Evolutionary conservation across 176 grass and related monocot genomes (phyloP).

Genomic region (Phoenix roebelenii): DNA sequence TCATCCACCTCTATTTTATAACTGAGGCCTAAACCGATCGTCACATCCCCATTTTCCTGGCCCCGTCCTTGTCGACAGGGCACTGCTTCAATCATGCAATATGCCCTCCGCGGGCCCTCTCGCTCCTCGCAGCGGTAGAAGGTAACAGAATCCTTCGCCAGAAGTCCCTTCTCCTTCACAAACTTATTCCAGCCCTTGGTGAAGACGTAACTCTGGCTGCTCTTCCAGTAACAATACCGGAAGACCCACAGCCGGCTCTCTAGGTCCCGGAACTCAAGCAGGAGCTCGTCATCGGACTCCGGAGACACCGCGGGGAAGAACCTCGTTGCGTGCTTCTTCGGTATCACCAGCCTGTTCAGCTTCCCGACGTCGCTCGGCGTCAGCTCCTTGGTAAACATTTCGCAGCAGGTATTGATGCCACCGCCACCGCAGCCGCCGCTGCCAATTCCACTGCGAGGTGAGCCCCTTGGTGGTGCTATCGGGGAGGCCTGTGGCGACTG

Average conservation of each 20-base stretch:
- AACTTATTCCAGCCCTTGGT: constrained; percentile 22
- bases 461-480: too few relatives aligned
- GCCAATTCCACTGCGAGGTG: too few relatives aligned
- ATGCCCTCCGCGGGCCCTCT: too few relatives aligned
- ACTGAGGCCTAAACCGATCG: too few relatives aligned
- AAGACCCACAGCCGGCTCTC: background rate
- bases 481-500: too few relatives aligned
- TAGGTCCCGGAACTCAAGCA: constrained; percentile 5
- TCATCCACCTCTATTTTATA: too few relatives aligned
- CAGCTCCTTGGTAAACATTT: constrained; percentile 16
- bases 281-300: background rate
- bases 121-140: too few relatives aligned
- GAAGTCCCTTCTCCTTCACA: constrained; percentile 4
- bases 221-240: constrained; percentile 22
- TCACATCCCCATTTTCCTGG: too few relatives aligned
- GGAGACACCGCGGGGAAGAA: constrained; percentile 2
- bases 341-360: constrained; percentile 19
- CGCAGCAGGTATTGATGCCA: too few relatives aligned
- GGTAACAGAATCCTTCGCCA: background rate
- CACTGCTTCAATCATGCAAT: too few relatives aligned
- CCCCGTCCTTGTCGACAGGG: too few relatives aligned
- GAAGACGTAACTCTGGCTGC: constrained; percentile 22
- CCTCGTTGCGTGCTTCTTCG: constrained; percentile 8
- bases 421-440: too few relatives aligned
- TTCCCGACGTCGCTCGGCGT: constrained; percentile 19